Percentiles rank a stretch among this genome's conserved stretches.
These are phyloP conservation scores for Phlebiopsis gigantea DNA, from an alignment of 768 basidiomycete species.

Conservation along the genomic window DNA sequence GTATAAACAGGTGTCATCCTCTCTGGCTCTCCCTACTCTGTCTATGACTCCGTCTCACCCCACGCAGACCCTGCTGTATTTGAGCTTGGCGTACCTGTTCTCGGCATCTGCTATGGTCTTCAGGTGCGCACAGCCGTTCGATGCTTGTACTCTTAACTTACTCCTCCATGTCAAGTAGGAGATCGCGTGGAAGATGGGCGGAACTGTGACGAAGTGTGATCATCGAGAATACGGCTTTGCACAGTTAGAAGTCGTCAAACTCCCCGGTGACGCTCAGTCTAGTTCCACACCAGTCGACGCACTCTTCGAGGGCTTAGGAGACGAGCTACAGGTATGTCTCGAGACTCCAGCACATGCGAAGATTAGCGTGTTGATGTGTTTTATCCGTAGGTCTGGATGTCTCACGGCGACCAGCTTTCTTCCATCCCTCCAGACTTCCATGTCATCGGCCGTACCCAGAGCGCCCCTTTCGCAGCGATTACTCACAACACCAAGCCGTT, in stretches of 20 bases:
- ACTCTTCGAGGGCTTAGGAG: slow-evolving; percentile 83
- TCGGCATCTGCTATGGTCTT: slow-evolving; percentile 97
- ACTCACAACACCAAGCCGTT: slow-evolving; percentile 85
- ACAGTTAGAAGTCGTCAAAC: slow-evolving; percentile 64
- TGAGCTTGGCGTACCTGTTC: slow-evolving; percentile 80
- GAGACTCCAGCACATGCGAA: too few relatives aligned
- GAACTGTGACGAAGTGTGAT: slow-evolving; percentile 78
- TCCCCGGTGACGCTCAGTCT: slow-evolving; percentile 28
- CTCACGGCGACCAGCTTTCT: slow-evolving; percentile 92
- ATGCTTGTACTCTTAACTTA: background rate
- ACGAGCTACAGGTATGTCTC: slow-evolving; percentile 73
- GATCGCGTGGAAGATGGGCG: slow-evolving; percentile 85
- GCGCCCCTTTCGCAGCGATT: slow-evolving; percentile 90
- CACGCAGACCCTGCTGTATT: slow-evolving; percentile 93
- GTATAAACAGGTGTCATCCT: slow-evolving; percentile 75
- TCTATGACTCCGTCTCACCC: slow-evolving; percentile 89
- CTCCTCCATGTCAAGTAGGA: slow-evolving; percentile 49
- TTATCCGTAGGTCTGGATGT: slow-evolving; percentile 99
- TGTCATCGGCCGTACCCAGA: slow-evolving; percentile 79
- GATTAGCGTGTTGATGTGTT: too few relatives aligned
- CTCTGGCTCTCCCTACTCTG: slow-evolving; percentile 97
- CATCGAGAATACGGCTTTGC: slow-evolving; percentile 97
- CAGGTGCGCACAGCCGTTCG: slow-evolving; percentile 52
- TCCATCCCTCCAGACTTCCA: slow-evolving; percentile 79
- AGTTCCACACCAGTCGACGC: slow-evolving; percentile 52